Conservation (phyloP, 345 rosid genomes). For the Eucalyptus curtisii region DNA sequence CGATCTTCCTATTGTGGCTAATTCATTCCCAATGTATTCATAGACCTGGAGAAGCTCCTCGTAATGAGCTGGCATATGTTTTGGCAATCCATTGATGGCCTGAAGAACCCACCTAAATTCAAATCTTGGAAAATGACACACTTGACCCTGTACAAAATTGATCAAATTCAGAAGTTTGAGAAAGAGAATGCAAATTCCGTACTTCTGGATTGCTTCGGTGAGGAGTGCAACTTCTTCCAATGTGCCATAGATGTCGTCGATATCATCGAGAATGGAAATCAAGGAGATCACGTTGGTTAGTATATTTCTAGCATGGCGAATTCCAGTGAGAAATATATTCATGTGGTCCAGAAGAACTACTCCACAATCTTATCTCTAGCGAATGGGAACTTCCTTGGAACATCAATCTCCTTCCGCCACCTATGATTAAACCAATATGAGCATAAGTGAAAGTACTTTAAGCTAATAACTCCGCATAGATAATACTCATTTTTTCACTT, state of each 20-base stretch:
- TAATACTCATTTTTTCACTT: not conserved
- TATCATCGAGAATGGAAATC: not conserved
- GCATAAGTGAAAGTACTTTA: not conserved
- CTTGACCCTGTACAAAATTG: not conserved
- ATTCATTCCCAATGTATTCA: not conserved
- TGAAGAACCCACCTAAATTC: not conserved
- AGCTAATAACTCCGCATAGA: not conserved
- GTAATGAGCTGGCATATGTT: not conserved
- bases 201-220: not conserved
- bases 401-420: constrained; percentile 7
- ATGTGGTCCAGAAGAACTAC: not conserved
- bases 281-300: not conserved
- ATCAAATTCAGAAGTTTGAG: not conserved
- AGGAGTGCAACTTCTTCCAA: not conserved
- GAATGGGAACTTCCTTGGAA: not conserved
- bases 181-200: not conserved
- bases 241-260: not conserved
- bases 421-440: not conserved
- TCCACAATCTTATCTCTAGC: constrained; percentile 5
- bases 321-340: not conserved
- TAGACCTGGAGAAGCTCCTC: not conserved
- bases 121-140: not conserved
- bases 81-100: not conserved
- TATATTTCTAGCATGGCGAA: not conserved
- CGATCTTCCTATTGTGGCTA: not conserved